Base-by-base conservation (phyloP, 192 early-diverging fungal species). In the Dissophora ornata region DNA sequence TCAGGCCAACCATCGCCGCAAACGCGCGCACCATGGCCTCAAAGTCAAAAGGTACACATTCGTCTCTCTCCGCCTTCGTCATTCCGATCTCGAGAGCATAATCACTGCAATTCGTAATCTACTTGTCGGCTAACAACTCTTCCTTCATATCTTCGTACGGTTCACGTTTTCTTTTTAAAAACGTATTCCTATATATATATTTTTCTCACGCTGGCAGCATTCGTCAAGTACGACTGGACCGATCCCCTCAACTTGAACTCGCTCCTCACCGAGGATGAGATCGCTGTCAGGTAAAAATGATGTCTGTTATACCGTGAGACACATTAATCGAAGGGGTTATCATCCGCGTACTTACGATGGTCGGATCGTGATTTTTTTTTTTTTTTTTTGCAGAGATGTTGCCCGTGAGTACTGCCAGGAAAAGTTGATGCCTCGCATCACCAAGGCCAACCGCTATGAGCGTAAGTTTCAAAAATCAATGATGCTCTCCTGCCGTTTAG, bases 231-330 rank as follows among this genome's bases (percentile, higher is more conserved):
- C 81, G 84, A 92, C 82, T 94, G 91, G 91, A 84, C 87, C 32
- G 97, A 98, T 59, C 88, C 95, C 3, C 79, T 98, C 32, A 90
- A 90, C 81, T 85, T 97, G 47, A 88, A 96, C 50, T 80, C 85
- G 0, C 92, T 86, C 60, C 87, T 98, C 54, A 96, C 96, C 6
- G 96, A 97, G 52, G 97, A 98, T 44, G 97, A 98, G 83, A 81
- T 83, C 47, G 83, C 86, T 56, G 82, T 87, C 34, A 79, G 81
- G 85, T 87, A 79, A 41, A 7, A 5, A 26, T 19, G 55, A 24
- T 6, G 24, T 15, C 51, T n/a, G n/a, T n/a, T n/a, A n/a, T n/a
- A n/a, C n/a, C n/a, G n/a, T n/a, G n/a, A n/a, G n/a, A n/a, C n/a
- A n/a, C n/a, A n/a, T n/a, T n/a, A n/a, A n/a, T n/a, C n/a, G n/a